phyloP scores from a whole-genome alignment of 768 basidiomycete genomes.

The Coprinopsis strossmayeri region DNA sequence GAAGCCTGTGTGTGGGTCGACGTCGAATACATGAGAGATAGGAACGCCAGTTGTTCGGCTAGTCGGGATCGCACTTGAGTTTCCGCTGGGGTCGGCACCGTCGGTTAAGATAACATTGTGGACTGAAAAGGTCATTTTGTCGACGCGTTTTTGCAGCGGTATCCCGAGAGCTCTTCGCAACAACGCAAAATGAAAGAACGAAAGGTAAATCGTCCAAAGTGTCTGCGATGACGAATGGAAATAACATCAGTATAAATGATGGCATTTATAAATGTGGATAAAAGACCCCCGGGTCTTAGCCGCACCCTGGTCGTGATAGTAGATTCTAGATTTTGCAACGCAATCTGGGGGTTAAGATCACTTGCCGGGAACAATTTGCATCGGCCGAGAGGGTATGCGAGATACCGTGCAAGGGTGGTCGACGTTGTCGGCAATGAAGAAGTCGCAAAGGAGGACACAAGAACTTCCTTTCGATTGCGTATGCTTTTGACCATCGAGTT shows the following conservation, averaged over 20 bases:
- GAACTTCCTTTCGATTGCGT: background rate
- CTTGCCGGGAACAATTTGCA: background rate
- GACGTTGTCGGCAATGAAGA: constrained; percentile 19
- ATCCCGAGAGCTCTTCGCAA: no score
- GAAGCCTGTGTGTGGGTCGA: constrained; percentile 87
- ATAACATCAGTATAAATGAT: background rate
- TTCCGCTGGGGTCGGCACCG: background rate
- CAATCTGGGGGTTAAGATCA: background rate
- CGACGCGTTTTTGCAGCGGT: no score
- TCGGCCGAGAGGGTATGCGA: background rate
- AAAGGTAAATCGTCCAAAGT: background rate
- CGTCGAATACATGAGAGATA: constrained; percentile 80
- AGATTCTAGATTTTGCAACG: background rate
- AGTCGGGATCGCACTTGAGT: background rate
- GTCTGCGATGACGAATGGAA: background rate
- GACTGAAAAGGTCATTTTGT: background rate
- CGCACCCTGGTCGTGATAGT: constrained; percentile 11
- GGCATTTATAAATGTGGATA: background rate
- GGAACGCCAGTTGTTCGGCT: constrained; percentile 30
- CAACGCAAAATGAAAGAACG: background rate
- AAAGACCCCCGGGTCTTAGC: constrained; percentile 21
- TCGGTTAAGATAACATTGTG: background rate
- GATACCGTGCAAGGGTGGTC: constrained; percentile 2
- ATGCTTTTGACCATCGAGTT: background rate
- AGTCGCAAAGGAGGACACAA: constrained; percentile 4